phyloP scores from a whole-genome alignment of 192 early-diverging fungal genomes.

The Phlyctochytrium planicorne region DNA sequence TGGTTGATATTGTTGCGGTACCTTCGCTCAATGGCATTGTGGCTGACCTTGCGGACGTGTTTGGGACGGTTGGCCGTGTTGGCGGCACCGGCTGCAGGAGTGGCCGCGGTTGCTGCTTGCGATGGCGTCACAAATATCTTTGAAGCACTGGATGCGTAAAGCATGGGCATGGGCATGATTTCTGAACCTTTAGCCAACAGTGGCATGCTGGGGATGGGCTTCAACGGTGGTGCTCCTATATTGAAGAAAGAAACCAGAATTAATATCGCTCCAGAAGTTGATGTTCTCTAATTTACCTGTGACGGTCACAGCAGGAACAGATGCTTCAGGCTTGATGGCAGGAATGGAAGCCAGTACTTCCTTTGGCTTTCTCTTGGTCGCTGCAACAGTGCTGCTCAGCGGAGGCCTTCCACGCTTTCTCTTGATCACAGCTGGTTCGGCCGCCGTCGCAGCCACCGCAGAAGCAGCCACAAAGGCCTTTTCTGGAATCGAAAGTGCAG shows the following conservation, averaged over 20 bases:
- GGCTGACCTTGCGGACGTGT: conserved; percentile 78
- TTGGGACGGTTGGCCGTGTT: background rate
- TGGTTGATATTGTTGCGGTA: conserved; percentile 99
- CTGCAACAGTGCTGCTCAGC: background rate
- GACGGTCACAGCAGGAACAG: no score
- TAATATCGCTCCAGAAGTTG: no score
- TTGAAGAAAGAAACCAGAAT: no score
- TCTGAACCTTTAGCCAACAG: no score
- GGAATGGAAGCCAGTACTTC: background rate
- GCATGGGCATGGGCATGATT: no score
- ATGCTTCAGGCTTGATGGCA: background rate
- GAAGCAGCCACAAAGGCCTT: background rate
- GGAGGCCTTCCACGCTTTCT: conserved; percentile 5
- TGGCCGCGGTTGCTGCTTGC: no score
- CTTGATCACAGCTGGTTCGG: background rate
- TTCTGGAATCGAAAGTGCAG: no score
- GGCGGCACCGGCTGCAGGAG: background rate
- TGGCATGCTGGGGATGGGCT: no score
- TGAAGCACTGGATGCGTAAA: no score
- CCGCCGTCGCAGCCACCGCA: background rate
- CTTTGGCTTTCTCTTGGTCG: background rate
- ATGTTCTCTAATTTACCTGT: no score
- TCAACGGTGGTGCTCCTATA: no score
- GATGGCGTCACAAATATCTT: no score
- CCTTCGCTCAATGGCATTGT: conserved; percentile 91